These are phyloP conservation scores for Penicillium sp. DNA, from an alignment of 2,329 filamentous ascomycete species.

Conservation along the genomic window DNA sequence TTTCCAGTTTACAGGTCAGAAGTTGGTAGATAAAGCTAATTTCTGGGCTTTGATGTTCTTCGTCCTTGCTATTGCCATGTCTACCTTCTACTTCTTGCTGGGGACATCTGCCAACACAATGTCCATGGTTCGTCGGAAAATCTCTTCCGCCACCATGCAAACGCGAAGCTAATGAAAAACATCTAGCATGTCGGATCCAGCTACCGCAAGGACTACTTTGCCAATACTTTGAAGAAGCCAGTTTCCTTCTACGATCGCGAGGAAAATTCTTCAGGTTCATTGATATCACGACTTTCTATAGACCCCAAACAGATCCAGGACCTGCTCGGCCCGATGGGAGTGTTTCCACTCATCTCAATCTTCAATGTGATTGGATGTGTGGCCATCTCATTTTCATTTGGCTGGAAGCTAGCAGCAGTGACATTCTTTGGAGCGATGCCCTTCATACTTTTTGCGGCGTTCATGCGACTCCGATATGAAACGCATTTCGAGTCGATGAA, in stretches of 20 bases:
- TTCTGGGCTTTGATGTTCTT: conserved; percentile 61
- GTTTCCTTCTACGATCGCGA: conserved; percentile 47
- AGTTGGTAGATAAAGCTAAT: conserved; percentile 45
- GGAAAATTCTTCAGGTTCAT: conserved; percentile 50
- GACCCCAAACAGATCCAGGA: conserved; percentile 55
- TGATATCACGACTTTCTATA: conserved; percentile 50
- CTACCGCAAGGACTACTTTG: conserved; percentile 36
- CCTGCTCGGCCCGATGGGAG: conserved; percentile 49
- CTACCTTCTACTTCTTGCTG: conserved; percentile 47
- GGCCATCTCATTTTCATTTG: conserved; percentile 68
- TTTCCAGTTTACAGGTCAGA: conserved; percentile 45
- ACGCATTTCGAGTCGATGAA: conserved; percentile 70
- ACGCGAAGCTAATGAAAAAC: conserved; percentile 7
- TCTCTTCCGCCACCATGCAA: background rate
- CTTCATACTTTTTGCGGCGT: conserved; percentile 52
- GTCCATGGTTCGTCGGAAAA: conserved; percentile 41
- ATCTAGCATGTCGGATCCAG: conserved; percentile 33
- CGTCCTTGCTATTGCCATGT: conserved; percentile 52
- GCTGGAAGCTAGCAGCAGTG: conserved; percentile 75
- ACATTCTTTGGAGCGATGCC: conserved; percentile 61
- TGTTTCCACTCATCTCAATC: conserved; percentile 60
- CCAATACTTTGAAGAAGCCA: conserved; percentile 45
- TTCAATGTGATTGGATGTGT: conserved; percentile 67
- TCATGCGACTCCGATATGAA: conserved; percentile 62
- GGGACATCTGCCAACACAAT: conserved; percentile 50